Percentiles rank a stretch among this genome's conserved stretches.
phyloP scores from a whole-genome alignment of 1,284 basidiomycete species.

The Moesziomyces sp. region DNA sequence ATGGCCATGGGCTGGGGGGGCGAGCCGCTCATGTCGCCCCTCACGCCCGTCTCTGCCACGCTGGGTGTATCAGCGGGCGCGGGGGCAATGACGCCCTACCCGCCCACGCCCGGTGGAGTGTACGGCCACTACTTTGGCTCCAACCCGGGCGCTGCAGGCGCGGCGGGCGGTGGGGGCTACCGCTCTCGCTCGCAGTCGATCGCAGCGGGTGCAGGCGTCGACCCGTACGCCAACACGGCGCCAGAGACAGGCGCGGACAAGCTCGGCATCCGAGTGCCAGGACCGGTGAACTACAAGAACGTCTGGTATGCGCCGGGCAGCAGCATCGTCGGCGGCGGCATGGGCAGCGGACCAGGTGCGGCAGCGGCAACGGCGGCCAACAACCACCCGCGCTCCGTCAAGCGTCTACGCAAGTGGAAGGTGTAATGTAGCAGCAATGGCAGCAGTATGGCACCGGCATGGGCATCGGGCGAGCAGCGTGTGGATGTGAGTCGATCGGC shows the following conservation, averaged over 20 bases:
- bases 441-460: neutral
- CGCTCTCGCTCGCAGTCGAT: conserved; percentile 31
- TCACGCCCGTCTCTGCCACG: conserved; percentile 23
- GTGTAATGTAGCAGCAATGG: conserved; percentile 10
- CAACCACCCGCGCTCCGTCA: conserved; percentile 31
- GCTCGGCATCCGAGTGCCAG: conserved; percentile 37
- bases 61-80: conserved; percentile 1
- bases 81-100: conserved; percentile 25
- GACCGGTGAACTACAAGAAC: conserved; percentile 54
- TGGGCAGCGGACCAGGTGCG: conserved; percentile 11
- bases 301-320: conserved; percentile 53
- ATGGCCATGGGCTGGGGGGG: conserved; percentile 34
- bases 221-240: conserved; percentile 6
- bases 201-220: conserved; percentile 5
- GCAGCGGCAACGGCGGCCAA: conserved; percentile 6
- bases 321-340: conserved; percentile 38
- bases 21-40: conserved; percentile 41
- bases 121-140: conserved; percentile 42
- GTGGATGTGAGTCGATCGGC: neutral
- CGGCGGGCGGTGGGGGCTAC: conserved; percentile 8
- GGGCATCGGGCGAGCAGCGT: neutral
- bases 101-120: conserved; percentile 31
- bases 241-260: conserved; percentile 6
- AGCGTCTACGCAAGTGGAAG: conserved; percentile 49
- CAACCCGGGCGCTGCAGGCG: conserved; percentile 2